phyloP scores from a whole-genome alignment of 1,139 yeast genomes.

The Sugiyamaella novakii region DNA sequence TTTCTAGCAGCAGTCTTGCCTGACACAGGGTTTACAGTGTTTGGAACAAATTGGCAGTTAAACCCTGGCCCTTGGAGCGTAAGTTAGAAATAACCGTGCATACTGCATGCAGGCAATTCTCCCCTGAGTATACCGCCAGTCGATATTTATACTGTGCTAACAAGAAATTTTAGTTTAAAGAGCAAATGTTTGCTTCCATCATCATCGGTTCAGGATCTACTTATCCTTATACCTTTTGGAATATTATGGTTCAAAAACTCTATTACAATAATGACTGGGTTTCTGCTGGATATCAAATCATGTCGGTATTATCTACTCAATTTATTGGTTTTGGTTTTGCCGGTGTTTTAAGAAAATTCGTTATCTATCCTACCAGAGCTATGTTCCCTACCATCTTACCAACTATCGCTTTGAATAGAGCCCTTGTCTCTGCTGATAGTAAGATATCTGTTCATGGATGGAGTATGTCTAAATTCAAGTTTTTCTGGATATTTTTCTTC shows the following conservation, averaged over 20 bases:
- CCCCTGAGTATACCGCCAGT: no score
- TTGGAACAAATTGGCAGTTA: slow-evolving; percentile 46
- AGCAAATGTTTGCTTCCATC: slow-evolving; percentile 62
- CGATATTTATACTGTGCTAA: no score
- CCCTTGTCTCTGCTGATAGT: slow-evolving; percentile 50
- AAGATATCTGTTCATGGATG: slow-evolving; percentile 50
- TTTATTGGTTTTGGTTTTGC: slow-evolving; percentile 66
- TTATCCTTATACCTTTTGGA: slow-evolving; percentile 50
- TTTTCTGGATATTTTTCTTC: slow-evolving; percentile 48
- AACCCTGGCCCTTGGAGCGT: slow-evolving; percentile 63
- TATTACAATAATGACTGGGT: slow-evolving; percentile 51
- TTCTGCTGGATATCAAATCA: slow-evolving; percentile 53
- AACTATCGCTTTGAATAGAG: slow-evolving; percentile 56
- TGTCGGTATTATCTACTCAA: slow-evolving; percentile 56
- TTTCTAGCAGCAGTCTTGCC: slow-evolving; percentile 48
- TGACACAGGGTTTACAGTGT: slow-evolving; percentile 48
- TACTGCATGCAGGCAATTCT: neutral
- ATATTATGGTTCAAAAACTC: slow-evolving; percentile 49
- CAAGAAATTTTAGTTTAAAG: slow-evolving; percentile 49
- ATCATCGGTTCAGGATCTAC: slow-evolving; percentile 49
- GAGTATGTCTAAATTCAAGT: slow-evolving; percentile 50
- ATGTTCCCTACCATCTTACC: slow-evolving; percentile 63
- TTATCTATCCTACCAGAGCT: slow-evolving; percentile 57
- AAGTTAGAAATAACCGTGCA: neutral
- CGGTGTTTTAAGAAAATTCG: slow-evolving; percentile 58